phyloP scores from a whole-genome alignment of 768 basidiomycete genomes.

The Lentinula detonsa region DNA sequence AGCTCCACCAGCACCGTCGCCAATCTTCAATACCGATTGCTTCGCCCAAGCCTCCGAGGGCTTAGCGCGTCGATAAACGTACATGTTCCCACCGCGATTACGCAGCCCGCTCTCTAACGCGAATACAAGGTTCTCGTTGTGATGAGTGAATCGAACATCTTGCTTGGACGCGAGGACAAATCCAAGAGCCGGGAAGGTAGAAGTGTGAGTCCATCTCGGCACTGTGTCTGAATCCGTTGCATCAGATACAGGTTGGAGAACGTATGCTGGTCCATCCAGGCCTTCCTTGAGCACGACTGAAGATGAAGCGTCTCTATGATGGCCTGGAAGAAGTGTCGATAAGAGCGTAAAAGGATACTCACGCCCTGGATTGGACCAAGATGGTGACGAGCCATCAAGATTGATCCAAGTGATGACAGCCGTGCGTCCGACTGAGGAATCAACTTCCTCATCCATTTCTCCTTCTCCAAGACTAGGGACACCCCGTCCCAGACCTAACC shows the following conservation, averaged over 20 bases:
- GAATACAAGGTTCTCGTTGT: constrained; percentile 54
- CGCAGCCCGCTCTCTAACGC: constrained; percentile 79
- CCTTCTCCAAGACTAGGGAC: constrained; percentile 81
- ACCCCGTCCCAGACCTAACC: constrained; percentile 58
- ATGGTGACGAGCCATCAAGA: constrained; percentile 38
- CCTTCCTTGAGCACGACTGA: constrained; percentile 65
- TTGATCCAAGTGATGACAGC: constrained; percentile 65
- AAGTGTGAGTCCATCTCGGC: constrained; percentile 62
- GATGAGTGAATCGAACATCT: constrained; percentile 84
- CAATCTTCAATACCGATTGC: constrained; percentile 76
- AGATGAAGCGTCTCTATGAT: constrained; percentile 8
- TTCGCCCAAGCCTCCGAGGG: constrained; percentile 58
- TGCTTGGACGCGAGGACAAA: constrained; percentile 94
- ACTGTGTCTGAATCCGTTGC: constrained; percentile 3
- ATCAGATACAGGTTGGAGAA: constrained; percentile 7
- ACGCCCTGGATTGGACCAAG: constrained; percentile 31
- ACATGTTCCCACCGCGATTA: constrained; percentile 75
- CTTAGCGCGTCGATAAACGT: constrained; percentile 66
- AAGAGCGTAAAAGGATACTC: constrained; percentile 45
- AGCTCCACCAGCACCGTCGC: constrained; percentile 63
- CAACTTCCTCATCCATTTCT: constrained; percentile 90
- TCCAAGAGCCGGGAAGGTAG: constrained; percentile 85
- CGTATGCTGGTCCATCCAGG: constrained; percentile 66
- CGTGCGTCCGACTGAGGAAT: constrained; percentile 61
- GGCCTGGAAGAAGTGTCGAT: constrained; percentile 67